phyloP scores from a whole-genome alignment of 148 eudicot species.

The Pharnaceum exiguum region DNA sequence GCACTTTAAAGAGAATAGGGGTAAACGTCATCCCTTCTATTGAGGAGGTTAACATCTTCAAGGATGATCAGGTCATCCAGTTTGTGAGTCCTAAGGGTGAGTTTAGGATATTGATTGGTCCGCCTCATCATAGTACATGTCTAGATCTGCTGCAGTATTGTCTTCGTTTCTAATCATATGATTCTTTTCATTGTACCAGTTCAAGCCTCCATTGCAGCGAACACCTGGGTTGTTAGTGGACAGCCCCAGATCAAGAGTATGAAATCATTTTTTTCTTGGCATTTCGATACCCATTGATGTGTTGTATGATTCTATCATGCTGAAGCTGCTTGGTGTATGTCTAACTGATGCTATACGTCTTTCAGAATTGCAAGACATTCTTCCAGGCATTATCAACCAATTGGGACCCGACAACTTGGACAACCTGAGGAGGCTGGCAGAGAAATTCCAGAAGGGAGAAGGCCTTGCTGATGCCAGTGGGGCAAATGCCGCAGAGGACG shows the following conservation, averaged over 20 bases:
- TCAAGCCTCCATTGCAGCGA: conserved; percentile 88
- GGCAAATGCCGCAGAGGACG: conserved; percentile 33
- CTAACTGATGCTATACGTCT: background rate
- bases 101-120: background rate
- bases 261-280: too few species aligned
- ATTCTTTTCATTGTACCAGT: conserved; percentile 37
- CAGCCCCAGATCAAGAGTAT: conserved; percentile 88
- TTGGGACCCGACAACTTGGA: conserved; percentile 92
- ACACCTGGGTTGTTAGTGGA: conserved; percentile 97
- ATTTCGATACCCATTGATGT: too few species aligned
- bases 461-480: conserved; percentile 33
- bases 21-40: conserved; percentile 79
- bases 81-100: conserved; percentile 77
- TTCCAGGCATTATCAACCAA: conserved; percentile 84
- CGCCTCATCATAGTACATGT: too few species aligned
- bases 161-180: background rate
- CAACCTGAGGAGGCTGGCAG: conserved; percentile 75
- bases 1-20: conserved; percentile 87
- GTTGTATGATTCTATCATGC: too few species aligned
- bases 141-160: too few species aligned
- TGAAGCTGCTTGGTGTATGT: background rate
- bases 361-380: conserved; percentile 84
- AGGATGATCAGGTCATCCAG: conserved; percentile 86
- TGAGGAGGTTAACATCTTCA: conserved; percentile 87
- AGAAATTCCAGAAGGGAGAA: conserved; percentile 64